These are phyloP conservation scores for Boletus coccyginus DNA, from an alignment of 768 basidiomycete genomes.

Conservation along the genomic window DNA sequence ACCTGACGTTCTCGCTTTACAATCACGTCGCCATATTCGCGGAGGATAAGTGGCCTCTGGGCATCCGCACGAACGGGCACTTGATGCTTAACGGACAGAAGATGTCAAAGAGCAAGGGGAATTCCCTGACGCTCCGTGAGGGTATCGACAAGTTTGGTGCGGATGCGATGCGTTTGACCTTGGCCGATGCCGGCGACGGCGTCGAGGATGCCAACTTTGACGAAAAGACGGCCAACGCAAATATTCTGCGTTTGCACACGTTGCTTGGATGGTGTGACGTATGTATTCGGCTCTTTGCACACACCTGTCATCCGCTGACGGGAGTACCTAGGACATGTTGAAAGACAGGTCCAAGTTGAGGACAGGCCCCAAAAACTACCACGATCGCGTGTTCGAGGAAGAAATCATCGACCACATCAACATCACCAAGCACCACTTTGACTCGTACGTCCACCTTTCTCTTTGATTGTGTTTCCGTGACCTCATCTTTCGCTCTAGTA, in stretches of 20 bases:
- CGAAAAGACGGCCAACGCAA: conserved; percentile 96
- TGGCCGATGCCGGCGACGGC: conserved; percentile 97
- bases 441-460: conserved; percentile 54
- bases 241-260: conserved; percentile 90
- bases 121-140: conserved; percentile 87
- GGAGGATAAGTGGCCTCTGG: conserved; percentile 82
- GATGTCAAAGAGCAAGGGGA: conserved; percentile 98
- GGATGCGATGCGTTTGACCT: conserved; percentile 85
- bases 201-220: conserved; percentile 99
- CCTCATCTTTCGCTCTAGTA: conserved; percentile 44
- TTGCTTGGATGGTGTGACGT: conserved; percentile 92
- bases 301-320: background rate
- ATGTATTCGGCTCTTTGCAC: conserved; percentile 16
- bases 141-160: conserved; percentile 94
- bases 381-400: conserved; percentile 87
- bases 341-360: conserved; percentile 70
- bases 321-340: conserved; percentile 66
- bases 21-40: conserved; percentile 93
- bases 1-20: conserved; percentile 92
- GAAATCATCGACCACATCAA: conserved; percentile 87
- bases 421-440: conserved; percentile 76
- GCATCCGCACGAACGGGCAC: conserved; percentile 95
- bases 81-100: conserved; percentile 97
- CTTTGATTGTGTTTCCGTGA: background rate
- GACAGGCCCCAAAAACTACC: conserved; percentile 69